Base-by-base conservation (phyloP, 1,284 basidiomycete genomes). In the Ganoderma lingzhi region DNA sequence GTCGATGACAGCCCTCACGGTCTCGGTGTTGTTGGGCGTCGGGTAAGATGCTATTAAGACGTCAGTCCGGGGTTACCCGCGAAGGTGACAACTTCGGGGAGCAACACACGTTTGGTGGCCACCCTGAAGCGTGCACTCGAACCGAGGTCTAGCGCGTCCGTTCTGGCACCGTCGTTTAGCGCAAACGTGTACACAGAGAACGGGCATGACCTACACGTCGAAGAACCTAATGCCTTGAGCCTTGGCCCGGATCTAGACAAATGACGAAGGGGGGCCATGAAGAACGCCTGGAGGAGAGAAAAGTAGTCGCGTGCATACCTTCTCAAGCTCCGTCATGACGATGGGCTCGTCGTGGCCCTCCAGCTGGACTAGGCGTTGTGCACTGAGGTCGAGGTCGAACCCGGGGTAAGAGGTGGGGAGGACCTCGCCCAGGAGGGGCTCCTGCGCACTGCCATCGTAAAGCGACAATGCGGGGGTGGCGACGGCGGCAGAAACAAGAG, bases 241-340 rank as follows among this genome's bases (percentile, higher is more conserved):
- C 81, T 93, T 96, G 68, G 90, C 87, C 76, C 89, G 83, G 71
- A 96, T 93, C 94, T 96, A 74, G 62, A 63, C 65, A 68, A 37
- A 66, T 68, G 66, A 66, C 42, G 61, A 64, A 61, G 69, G 78
- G 74, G 64, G 68, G 71, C 53, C 48, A 73, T 66, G 68, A 72
- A 56, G 55, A 53, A 63, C 51, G 58, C 14, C 67, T 64, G 51
- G 56, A 62, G 30, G 53, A 64, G 65, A 44, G 30, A 62, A 64
- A 66, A 41, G 61, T 42, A 30, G 42, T 44, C 32, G 35, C 41
- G 44, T 66, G 30, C 23, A 32, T 45, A 90, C 93, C 90, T 95
- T 97, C 75, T 96, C 90, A 42, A 92, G 82, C 80, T 97, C 96
- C 15, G 94, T 88, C 81, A 96, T 91, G 90, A 90, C 92, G 42